These are phyloP conservation scores for Russula sp. DNA, from an alignment of 768 basidiomycete genomes.

Conservation along the genomic window DNA sequence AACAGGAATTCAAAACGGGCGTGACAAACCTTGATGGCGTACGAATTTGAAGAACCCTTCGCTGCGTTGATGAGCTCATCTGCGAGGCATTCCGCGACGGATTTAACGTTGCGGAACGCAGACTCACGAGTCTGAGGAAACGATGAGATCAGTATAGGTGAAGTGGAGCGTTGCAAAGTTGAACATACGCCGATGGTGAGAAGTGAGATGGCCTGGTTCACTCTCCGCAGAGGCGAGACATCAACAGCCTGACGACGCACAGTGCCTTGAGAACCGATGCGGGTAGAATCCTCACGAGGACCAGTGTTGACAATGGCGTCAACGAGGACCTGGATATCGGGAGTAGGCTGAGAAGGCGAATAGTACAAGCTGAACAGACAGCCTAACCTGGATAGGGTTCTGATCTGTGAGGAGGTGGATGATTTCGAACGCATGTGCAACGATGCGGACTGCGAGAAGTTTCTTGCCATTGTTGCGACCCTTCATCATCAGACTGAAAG, in stretches of 20 bases:
- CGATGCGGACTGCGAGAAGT: conserved; percentile 97
- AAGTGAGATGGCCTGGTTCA: conserved; percentile 95
- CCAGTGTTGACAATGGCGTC: conserved; percentile 99
- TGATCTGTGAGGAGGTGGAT: conserved; percentile 99
- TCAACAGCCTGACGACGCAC: conserved; percentile 99
- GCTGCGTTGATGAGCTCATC: conserved; percentile 99
- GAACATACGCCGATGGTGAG: conserved; percentile 88
- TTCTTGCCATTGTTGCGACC: conserved; percentile 99
- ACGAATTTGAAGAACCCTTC: conserved; percentile 99
- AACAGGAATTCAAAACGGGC: neutral
- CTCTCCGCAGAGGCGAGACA: conserved; percentile 95
- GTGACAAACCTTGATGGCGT: conserved; percentile 87
- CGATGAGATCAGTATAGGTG: neutral
- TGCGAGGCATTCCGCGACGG: conserved; percentile 96
- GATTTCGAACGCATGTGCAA: conserved; percentile 98
- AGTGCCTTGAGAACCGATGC: conserved; percentile 99
- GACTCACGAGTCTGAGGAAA: conserved; percentile 89
- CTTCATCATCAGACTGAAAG: conserved; percentile 95
- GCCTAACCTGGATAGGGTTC: conserved; percentile 93
- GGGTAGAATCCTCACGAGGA: conserved; percentile 98
- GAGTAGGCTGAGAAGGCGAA: neutral
- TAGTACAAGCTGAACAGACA: neutral
- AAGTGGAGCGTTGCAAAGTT: neutral
- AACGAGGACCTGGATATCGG: conserved; percentile 67
- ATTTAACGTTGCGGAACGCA: conserved; percentile 99